A percentile compares a stretch with the other conserved stretches of the same genome.
Conservation (phyloP, 2,329 filamentous ascomycete genomes). For the Cytospora mali region DNA sequence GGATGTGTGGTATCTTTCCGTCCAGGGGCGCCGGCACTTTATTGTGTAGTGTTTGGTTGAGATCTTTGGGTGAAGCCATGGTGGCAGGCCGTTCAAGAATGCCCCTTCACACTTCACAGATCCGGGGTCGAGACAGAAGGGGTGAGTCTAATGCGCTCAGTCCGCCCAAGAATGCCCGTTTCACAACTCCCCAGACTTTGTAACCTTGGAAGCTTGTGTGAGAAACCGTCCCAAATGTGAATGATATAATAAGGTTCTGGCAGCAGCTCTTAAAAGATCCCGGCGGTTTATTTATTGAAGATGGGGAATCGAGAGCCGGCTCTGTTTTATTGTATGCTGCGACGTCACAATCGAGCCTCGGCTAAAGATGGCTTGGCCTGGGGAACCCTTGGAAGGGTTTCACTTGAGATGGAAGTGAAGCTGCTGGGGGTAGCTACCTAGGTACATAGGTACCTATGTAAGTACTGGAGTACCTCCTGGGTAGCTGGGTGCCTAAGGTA, state of each 20-base stretch:
- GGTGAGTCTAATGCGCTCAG: not conserved
- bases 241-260: not conserved
- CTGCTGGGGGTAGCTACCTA: too few species aligned
- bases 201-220: too few species aligned
- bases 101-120: not conserved
- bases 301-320: not conserved
- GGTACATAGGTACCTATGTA: not conserved
- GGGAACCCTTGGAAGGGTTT: not conserved
- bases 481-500: not conserved
- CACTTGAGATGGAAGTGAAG: too few species aligned
- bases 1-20: slow-evolving; percentile 46
- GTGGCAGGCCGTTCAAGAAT: slow-evolving; percentile 24
- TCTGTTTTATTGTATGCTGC: not conserved
- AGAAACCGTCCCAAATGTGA: too few species aligned
- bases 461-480: not conserved
- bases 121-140: not conserved
- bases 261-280: not conserved
- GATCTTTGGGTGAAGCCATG: slow-evolving; percentile 34
- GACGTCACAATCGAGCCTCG: not conserved
- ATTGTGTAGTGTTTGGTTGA: slow-evolving; percentile 40
- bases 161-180: not conserved
- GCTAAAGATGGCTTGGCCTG: not conserved
- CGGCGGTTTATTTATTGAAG: not conserved
- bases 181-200: too few species aligned
- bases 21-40: slow-evolving; percentile 40